These are phyloP conservation scores for Mantamonas sphyraenae DNA, from an alignment of 78 protist genomes.

Conservation along the genomic window DNA sequence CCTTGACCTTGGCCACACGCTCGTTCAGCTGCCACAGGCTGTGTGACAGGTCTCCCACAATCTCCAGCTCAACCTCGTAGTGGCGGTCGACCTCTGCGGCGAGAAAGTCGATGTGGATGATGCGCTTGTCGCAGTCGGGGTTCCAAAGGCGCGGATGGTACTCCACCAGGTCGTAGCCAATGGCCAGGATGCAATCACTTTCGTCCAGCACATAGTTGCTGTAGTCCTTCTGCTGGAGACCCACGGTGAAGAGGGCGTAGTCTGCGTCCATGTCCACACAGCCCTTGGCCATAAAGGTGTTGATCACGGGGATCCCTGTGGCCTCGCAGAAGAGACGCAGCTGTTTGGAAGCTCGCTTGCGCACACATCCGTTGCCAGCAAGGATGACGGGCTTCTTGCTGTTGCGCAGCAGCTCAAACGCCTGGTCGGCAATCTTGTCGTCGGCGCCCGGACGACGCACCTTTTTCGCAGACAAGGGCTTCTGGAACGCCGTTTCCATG, in stretches of 20 bases:
- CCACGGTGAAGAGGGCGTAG: background rate
- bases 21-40: background rate
- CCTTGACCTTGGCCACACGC: background rate
- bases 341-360: too few species aligned
- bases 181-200: background rate
- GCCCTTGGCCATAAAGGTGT: slow-evolving; percentile 1
- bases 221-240: background rate
- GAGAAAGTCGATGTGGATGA: background rate
- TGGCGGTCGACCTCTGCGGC: background rate
- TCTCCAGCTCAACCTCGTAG: background rate
- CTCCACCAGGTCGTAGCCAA: background rate
- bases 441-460: background rate
- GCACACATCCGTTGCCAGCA: slow-evolving; percentile 4
- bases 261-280: background rate
- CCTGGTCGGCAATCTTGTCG: background rate
- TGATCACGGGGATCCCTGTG: too few species aligned
- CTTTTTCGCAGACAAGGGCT: background rate
- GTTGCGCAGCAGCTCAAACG: background rate
- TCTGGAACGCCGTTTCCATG: background rate
- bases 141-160: slow-evolving; percentile 2
- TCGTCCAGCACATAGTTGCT: background rate
- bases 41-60: background rate
- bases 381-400: background rate
- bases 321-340: too few species aligned
- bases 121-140: background rate